A percentile compares a stretch with the other conserved stretches of the same genome.
These are phyloP conservation scores for Zymoseptoria ardabiliae DNA, from an alignment of 2,329 filamentous ascomycete genomes.

Conservation along the genomic window DNA sequence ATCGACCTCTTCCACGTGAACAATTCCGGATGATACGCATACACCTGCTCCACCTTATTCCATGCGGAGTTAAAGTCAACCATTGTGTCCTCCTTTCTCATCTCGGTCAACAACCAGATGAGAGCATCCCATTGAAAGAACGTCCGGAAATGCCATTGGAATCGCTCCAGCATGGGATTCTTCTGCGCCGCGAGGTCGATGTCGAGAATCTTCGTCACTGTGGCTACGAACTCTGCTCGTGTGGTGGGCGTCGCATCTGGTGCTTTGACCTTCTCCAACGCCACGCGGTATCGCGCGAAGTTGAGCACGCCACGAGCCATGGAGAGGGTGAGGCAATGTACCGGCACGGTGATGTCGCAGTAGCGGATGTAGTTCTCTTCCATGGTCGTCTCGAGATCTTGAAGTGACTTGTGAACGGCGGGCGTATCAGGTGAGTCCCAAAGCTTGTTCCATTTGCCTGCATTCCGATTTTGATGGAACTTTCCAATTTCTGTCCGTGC, in stretches of 20 bases:
- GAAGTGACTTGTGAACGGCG: conserved; percentile 24
- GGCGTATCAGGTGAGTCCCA: conserved; percentile 14
- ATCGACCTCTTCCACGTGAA: conserved; percentile 33
- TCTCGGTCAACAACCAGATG: conserved; percentile 30
- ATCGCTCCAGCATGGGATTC: conserved; percentile 37
- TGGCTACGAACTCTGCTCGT: conserved; percentile 34
- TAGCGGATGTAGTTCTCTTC: conserved; percentile 40
- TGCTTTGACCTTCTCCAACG: conserved; percentile 36
- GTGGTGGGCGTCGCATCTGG: conserved; percentile 27
- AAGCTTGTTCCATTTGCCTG: conserved; percentile 13
- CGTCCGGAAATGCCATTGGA: conserved; percentile 48
- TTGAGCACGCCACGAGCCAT: conserved; percentile 39
- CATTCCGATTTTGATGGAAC: conserved; percentile 29
- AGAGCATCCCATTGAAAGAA: conserved; percentile 41
- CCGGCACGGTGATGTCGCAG: conserved; percentile 37
- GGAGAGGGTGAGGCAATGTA: conserved; percentile 39
- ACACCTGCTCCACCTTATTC: conserved; percentile 39
- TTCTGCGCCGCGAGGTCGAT: conserved; percentile 36
- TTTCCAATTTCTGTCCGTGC: conserved; percentile 37
- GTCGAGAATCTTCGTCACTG: conserved; percentile 36
- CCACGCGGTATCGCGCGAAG: conserved; percentile 39
- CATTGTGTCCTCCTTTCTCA: conserved; percentile 20
- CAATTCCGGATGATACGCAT: conserved; percentile 37
- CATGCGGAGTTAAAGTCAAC: conserved; percentile 31
- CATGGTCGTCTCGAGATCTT: conserved; percentile 36